Percentiles rank a stretch among this genome's conserved stretches.
Conservation (phyloP, 306 rosid genomes). For the Glycine tomentella region DNA sequence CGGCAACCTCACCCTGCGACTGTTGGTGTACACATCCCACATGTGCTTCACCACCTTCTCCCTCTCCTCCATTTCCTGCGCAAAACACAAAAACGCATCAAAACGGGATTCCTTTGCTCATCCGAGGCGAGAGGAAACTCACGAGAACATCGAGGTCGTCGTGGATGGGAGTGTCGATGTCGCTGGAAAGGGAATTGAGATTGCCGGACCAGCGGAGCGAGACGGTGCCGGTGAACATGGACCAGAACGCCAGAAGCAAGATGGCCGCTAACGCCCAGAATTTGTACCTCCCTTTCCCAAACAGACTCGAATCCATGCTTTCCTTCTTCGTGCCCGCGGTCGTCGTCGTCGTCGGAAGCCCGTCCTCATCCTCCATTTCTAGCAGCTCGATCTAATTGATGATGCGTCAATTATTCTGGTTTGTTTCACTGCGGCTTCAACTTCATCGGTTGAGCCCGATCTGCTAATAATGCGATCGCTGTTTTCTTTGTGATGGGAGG, state of each 20-base stretch:
- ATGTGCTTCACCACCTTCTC: conserved; percentile 97
- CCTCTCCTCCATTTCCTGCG: conserved; percentile 98
- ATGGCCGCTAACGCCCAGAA: conserved; percentile 96
- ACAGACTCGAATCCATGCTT: conserved; percentile 58
- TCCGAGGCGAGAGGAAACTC: conserved; percentile 26
- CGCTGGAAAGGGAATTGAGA: conserved; percentile 73
- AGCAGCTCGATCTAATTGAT: conserved; percentile 40
- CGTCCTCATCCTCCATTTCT: conserved; percentile 92
- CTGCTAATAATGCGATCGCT: conserved; percentile 6
- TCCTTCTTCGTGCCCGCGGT: conserved; percentile 67
- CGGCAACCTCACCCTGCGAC: conserved; percentile 90
- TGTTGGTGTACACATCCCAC: conserved; percentile 97
- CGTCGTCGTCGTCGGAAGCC: conserved; percentile 73
- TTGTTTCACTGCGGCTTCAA: neutral
- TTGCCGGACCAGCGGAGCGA: conserved; percentile 95
- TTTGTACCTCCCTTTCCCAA: conserved; percentile 87
- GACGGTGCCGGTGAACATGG: conserved; percentile 97
- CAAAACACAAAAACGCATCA: conserved; percentile 11
- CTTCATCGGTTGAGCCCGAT: conserved; percentile 52
- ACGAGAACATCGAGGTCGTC: conserved; percentile 98
- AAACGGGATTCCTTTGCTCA: neutral
- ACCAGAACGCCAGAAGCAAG: conserved; percentile 93
- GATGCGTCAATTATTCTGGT: neutral
- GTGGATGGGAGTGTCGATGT: conserved; percentile 66
- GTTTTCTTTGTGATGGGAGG: neutral